Evolutionary conservation across 805 yeast genomes (phyloP), one percentile per base, ranked within the genome.

Genomic region (Candida nemodendra): DNA sequence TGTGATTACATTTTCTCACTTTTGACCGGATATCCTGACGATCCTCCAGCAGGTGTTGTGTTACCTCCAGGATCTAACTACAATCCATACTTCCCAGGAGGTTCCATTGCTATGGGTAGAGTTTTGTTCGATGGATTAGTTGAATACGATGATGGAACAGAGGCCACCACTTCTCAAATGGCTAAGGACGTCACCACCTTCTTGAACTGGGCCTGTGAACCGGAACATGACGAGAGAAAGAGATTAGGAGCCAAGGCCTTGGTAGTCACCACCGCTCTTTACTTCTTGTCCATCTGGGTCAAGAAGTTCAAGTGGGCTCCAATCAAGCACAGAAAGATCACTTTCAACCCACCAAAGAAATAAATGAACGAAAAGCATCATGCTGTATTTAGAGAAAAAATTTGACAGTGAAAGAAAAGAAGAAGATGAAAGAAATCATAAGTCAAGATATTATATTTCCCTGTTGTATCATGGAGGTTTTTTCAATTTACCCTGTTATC

Each of bases 81-180:
- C 74, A 93, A 93, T 79, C 99, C 99, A 61, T 93, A 93, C 78
- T 93, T 93, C 96, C 98, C 99, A 66, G 98, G 98, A 72, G 98
- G 99, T 52, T 78, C 97, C 29, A 91, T 93, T 74, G 99, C 96
- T 56, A 93, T 93, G 99, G 98, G 87, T 64, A 86, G 99, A 74
- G 98, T 91, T 43, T 76, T 93, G 66, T 93, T 90, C 56, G 99
- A 93, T 64, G 99, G 87, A 51, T 76, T 93, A 61, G 99, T 93
- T 50, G 99, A 93, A 75, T 93, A 81, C 71, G 99, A 93, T 67
- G 99, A 93, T 66, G 99, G 99, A 62, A 93, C 99, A 43, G 96
- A 95, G 43, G 98, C 99, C 38, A 81, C 98, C 38, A 84, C 98
- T 48, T 83, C 98, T 41, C 99, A 93, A 76, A 90, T 91, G 98